A percentile compares a stretch with the other conserved stretches of the same genome.
Conservation (phyloP, 2,329 filamentous ascomycete genomes). For the Rhynchosporium agropyri region DNA sequence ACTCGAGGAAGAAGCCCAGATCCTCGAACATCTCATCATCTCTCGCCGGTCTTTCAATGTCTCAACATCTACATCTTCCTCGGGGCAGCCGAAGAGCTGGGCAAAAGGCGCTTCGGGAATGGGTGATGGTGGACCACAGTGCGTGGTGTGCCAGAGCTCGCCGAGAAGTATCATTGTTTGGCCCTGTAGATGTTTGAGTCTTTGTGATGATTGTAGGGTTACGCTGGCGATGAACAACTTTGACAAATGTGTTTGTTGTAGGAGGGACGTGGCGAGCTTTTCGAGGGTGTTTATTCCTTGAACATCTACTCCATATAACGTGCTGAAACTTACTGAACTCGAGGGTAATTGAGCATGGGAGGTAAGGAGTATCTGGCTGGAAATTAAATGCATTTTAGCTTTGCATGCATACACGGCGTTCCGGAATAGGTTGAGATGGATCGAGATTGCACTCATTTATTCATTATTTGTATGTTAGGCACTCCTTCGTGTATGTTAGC, state of each 20-base stretch:
- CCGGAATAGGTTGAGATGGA: background rate
- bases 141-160: slow-evolving; percentile 89
- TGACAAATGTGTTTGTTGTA: slow-evolving; percentile 92
- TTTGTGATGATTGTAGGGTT: slow-evolving; percentile 94
- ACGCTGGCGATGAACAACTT: slow-evolving; percentile 97
- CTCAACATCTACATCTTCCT: slow-evolving; percentile 25
- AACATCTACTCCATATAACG: background rate
- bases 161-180: slow-evolving; percentile 89
- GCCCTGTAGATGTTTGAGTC: slow-evolving; percentile 91
- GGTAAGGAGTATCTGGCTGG: background rate
- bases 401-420: slow-evolving; percentile 14
- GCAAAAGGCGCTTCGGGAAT: slow-evolving; percentile 72
- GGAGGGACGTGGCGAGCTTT: slow-evolving; percentile 85
- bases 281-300: slow-evolving; percentile 85
- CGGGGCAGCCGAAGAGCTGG: slow-evolving; percentile 53
- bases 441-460: background rate
- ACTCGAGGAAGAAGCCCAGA: slow-evolving; percentile 60
- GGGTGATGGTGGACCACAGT: slow-evolving; percentile 76
- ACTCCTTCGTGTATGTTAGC: too few species aligned
- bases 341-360: background rate
- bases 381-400: slow-evolving; percentile 3
- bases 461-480: too few species aligned
- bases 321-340: too few species aligned
- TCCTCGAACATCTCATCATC: slow-evolving; percentile 63
- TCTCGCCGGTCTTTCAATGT: slow-evolving; percentile 35